phyloP scores from a whole-genome alignment of 2,329 filamentous ascomycete genomes.

The Apiospora saccharicola region DNA sequence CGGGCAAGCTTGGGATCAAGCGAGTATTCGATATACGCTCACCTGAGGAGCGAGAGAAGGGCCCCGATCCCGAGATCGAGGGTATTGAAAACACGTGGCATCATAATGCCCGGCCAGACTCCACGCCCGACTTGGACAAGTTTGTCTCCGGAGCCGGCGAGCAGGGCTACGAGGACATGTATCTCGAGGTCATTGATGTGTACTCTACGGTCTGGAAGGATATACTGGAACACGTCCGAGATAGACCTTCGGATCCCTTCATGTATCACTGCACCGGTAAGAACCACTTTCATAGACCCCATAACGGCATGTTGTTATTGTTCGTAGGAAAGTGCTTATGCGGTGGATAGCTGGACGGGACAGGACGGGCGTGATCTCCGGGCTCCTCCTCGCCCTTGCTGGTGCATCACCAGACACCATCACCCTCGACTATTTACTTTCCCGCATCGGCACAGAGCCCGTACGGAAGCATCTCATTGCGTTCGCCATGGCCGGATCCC shows the following conservation, averaged over 20 bases:
- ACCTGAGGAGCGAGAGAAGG: constrained; percentile 48
- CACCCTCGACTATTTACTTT: constrained; percentile 60
- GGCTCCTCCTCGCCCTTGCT: constrained; percentile 58
- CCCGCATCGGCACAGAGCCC: constrained; percentile 60
- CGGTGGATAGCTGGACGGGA: constrained; percentile 57
- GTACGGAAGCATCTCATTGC: constrained; percentile 55
- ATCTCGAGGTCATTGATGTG: constrained; percentile 53
- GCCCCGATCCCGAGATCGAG: constrained; percentile 53
- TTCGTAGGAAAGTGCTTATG: constrained; percentile 20
- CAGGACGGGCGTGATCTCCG: constrained; percentile 59
- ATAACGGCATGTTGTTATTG: not conserved
- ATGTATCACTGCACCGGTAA: constrained; percentile 63
- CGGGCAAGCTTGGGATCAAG: constrained; percentile 47
- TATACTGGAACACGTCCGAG: constrained; percentile 57
- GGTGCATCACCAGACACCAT: constrained; percentile 53
- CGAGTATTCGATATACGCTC: constrained; percentile 61
- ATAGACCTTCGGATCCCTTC: constrained; percentile 53
- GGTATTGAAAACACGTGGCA: constrained; percentile 57
- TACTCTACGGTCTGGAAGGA: constrained; percentile 52
- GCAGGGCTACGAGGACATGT: constrained; percentile 54
- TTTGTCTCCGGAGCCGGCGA: constrained; percentile 56
- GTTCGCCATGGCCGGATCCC: constrained; percentile 49
- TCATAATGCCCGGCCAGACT: constrained; percentile 44
- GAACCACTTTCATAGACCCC: not conserved
- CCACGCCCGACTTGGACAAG: constrained; percentile 45